Base-by-base conservation (phyloP, 2,329 filamentous ascomycete species). In the Penicillium sp. region DNA sequence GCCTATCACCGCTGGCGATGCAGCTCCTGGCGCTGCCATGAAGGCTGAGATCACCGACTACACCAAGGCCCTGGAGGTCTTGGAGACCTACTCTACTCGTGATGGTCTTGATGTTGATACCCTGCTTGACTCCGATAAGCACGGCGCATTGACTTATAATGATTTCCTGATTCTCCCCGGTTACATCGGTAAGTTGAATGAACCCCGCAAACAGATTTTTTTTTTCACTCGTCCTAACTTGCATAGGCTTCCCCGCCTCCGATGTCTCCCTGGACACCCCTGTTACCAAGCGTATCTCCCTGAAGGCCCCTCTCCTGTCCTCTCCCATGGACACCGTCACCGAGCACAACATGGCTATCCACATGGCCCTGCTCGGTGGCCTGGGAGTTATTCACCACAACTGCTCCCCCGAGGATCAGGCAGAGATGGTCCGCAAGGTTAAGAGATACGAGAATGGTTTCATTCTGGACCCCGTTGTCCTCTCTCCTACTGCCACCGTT, bases 271-370 rank as follows among this genome's bases (percentile, higher is more conserved):
- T 99, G 54, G 93, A 97, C 63, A 89, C 92, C 30, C 89, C 89
- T 51, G 81, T 99, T 65, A 99, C 93, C 62, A 95, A 95, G 82
- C 85, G 89, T 66, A 95, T 99, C 74, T 84, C 88, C 30, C 80
- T 99, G 70, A 99, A 96, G 82, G 95, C 91, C 6, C 93, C 93
- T 53, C 91, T 99, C 67, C 83, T 97, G 59, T 99, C 93, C 39
- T 97, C 93, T 33, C 93, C 95, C 65, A 99, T 99, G 93, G 93
- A 99, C 77, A 99, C 93, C 9, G 93, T 99, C 70, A 99, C 95
- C 36, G 93, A 99, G 78, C 88, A 95, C 76, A 92, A 95, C 72
- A 99, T 99, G 95, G 95, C 93, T 58, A 97, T 99, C 64, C 89
- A 96, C 77, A 95, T 80, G 71, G 76, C 77, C 33, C 71, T 80